phyloP scores from a whole-genome alignment of 768 basidiomycete genomes.

The Exsudoporus frostii region DNA sequence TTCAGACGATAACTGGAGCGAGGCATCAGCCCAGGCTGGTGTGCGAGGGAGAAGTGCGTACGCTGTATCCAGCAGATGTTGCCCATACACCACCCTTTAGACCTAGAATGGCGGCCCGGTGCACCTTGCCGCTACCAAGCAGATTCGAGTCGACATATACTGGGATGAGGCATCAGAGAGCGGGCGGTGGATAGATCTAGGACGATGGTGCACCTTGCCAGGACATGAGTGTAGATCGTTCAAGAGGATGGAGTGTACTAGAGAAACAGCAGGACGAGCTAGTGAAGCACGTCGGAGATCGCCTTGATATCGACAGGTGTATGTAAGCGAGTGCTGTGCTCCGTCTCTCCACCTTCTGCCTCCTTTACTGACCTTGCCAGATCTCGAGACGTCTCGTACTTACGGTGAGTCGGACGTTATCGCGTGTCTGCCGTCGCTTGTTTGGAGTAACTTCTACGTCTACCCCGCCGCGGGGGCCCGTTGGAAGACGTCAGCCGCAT shows the following conservation, averaged over 20 bases:
- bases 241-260: slow-evolving; percentile 2
- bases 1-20: slow-evolving; percentile 15
- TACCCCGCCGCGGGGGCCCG: not conserved
- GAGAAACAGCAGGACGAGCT: not conserved
- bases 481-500: not conserved
- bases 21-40: not conserved
- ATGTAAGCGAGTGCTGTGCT: slow-evolving; percentile 27
- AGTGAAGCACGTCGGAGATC: slow-evolving; percentile 18
- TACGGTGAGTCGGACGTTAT: not conserved
- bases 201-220: slow-evolving; percentile 63
- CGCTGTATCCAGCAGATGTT: slow-evolving; percentile 19
- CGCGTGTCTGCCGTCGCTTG: not conserved
- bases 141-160: slow-evolving; percentile 83
- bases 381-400: not conserved
- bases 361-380: not conserved
- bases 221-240: slow-evolving; percentile 46
- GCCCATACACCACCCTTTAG: slow-evolving; percentile 31
- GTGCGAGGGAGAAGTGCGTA: not conserved
- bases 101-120: slow-evolving; percentile 57
- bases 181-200: not conserved
- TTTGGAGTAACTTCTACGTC: not conserved
- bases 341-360: not conserved
- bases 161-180: slow-evolving; percentile 43
- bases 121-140: slow-evolving; percentile 66
- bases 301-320: slow-evolving; percentile 30